Conservation (phyloP, 495 filamentous ascomycete species). For the Usnea hakonensis region DNA sequence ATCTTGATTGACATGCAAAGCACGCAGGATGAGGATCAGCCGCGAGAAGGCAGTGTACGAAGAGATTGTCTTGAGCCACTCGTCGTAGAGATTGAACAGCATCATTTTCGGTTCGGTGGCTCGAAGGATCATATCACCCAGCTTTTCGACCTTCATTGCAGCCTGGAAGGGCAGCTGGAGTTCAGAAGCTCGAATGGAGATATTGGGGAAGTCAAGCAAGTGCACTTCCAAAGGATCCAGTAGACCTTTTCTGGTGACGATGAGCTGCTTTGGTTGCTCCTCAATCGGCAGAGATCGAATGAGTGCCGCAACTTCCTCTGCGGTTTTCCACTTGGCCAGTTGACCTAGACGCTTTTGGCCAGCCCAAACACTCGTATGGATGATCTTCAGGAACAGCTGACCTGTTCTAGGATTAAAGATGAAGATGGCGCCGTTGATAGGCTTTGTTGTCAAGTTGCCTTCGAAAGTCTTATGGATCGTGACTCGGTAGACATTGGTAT, state of each 20-base stretch:
- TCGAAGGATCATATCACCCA: conserved; percentile 97
- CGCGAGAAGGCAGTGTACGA: conserved; percentile 98
- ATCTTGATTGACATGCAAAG: conserved; percentile 94
- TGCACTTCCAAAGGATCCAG: conserved; percentile 97
- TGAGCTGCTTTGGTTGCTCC: conserved; percentile 98
- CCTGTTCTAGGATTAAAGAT: conserved; percentile 99
- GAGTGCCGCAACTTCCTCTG: conserved; percentile 97
- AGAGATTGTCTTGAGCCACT: conserved; percentile 97
- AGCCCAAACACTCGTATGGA: conserved; percentile 99
- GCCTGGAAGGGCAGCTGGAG: conserved; percentile 98
- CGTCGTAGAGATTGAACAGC: conserved; percentile 97
- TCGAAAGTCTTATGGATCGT: conserved; percentile 99
- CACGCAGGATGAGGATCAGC: conserved; percentile 88
- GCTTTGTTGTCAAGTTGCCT: conserved; percentile 97
- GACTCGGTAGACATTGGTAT: conserved; percentile 99
- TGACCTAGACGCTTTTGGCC: conserved; percentile 99
- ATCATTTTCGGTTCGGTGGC: conserved; percentile 99
- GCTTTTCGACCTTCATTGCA: conserved; percentile 99
- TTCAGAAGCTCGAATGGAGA: conserved; percentile 97
- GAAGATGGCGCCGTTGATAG: conserved; percentile 99
- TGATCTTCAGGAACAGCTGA: conserved; percentile 98
- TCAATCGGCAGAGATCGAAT: conserved; percentile 96
- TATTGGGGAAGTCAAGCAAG: conserved; percentile 96
- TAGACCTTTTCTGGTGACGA: conserved; percentile 95
- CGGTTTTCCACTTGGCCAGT: conserved; percentile 99